phyloP scores from a whole-genome alignment of 805 yeast species.

The Candida chauliodis region DNA sequence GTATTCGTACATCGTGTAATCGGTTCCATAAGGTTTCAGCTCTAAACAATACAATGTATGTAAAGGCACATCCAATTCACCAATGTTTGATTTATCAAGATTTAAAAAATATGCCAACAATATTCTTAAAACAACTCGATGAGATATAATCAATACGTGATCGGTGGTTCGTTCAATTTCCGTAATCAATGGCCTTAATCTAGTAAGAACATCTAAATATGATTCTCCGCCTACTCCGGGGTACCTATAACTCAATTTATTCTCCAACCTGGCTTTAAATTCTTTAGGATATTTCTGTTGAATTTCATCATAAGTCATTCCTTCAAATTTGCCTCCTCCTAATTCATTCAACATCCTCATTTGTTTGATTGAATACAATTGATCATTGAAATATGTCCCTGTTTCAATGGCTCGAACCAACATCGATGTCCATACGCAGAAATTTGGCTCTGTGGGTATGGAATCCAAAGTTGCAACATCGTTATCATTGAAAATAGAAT shows the following conservation, averaged over 20 bases:
- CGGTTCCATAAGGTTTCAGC: conserved; percentile 93
- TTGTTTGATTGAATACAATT: conserved; percentile 71
- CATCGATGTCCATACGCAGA: conserved; percentile 94
- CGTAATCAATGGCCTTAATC: conserved; percentile 84
- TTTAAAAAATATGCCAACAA: conserved; percentile 86
- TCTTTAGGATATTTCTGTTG: conserved; percentile 71
- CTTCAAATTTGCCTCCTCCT: conserved; percentile 91
- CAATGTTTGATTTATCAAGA: conserved; percentile 71
- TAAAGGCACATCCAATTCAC: conserved; percentile 88
- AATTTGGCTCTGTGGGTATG: conserved; percentile 59
- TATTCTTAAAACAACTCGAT: conserved; percentile 87
- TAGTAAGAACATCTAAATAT: conserved; percentile 85
- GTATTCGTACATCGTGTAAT: conserved; percentile 86
- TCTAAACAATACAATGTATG: conserved; percentile 89
- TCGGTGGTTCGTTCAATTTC: conserved; percentile 91
- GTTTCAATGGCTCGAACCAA: conserved; percentile 75
- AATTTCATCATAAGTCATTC: conserved; percentile 88
- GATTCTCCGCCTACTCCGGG: conserved; percentile 99
- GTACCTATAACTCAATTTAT: conserved; percentile 82
- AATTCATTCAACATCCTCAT: conserved; percentile 92
- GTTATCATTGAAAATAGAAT: conserved; percentile 23
- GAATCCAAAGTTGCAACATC: conserved; percentile 16
- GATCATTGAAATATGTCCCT: conserved; percentile 71
- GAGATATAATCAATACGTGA: conserved; percentile 79
- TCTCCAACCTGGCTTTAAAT: conserved; percentile 67